phyloP scores from a whole-genome alignment of 305 asterid species.

The Solanum hybrid region DNA sequence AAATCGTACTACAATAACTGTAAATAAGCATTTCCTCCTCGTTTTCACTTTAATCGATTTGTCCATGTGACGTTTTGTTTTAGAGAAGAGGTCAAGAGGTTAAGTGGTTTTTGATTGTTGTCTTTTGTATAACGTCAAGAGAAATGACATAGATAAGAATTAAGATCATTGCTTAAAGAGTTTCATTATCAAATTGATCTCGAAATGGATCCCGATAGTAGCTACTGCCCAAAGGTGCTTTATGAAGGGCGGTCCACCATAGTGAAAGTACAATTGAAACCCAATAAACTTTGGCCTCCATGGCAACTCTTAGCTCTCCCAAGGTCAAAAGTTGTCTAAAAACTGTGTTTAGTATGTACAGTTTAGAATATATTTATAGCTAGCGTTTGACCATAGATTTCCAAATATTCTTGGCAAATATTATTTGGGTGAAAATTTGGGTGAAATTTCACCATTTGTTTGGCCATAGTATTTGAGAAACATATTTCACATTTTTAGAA shows the following conservation, averaged over 20 bases:
- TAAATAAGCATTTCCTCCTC: not conserved
- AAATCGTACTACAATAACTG: not conserved
- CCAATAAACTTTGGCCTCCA: not conserved
- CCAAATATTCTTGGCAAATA: too few species aligned
- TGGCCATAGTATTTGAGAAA: too few species aligned
- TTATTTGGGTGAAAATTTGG: too few species aligned
- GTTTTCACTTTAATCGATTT: too few species aligned
- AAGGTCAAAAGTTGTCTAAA: not conserved
- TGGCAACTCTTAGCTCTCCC: not conserved
- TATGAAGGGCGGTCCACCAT: not conserved
- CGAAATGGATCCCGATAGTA: not conserved
- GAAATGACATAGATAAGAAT: not conserved
- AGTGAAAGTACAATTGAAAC: not conserved
- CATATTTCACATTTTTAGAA: too few species aligned
- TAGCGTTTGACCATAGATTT: too few species aligned
- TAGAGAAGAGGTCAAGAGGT: not conserved
- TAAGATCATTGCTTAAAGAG: not conserved
- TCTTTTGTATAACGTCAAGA: not conserved
- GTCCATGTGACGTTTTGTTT: not conserved
- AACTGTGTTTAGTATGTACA: not conserved
- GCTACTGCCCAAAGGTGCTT: not conserved
- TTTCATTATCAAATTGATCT: not conserved
- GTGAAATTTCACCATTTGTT: too few species aligned
- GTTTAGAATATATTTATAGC: not conserved
- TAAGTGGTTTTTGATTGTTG: not conserved